Evolutionary conservation across 805 yeast genomes (phyloP), one percentile per base, ranked within the genome.

Genomic region (Metschnikowia cubensis): DNA sequence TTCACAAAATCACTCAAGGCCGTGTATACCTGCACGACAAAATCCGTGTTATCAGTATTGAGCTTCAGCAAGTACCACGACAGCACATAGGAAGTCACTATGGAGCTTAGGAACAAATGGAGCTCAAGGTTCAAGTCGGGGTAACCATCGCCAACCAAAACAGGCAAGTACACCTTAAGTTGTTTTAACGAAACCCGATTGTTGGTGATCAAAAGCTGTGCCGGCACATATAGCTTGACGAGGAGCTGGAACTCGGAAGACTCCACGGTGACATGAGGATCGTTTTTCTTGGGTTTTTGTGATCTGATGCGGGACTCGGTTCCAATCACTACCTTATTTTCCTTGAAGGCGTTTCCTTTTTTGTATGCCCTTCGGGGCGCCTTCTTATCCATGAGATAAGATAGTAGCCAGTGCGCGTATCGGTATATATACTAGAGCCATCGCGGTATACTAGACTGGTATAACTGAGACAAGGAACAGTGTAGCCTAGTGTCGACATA

Each of bases 201-300:
- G 57, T 69, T 68, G 47, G 57, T 60, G 48, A 70, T 64, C 35
- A 67, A 55, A 46, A 63, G 54, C 41, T 64, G 67, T 36, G 65
- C 59, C 3, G 77, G 76, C 4, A 70, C 68, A 53, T 59, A 70
- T 31, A 71, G 56, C 49, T 57, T 60, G 48, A 63, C 69, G 15
- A 71, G 61, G 13, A 73, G 59, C 52, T 52, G 20, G 77, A 81
- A 53, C 67, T 73, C 41, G 40, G 58, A 37, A 76, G 85, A 84
- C 63, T 81, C 47, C 69, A 81, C 29, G 56, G 69, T 31, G 72
- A 74, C 48, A 67, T 81, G 25, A 20, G 60, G 54, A n/a, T 53
- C 58, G 35, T 41, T 46, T 31, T 42, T 52, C 45, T 46, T 52
- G 18, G 45, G 47, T 14, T 36, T 29, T n/a, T 32, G 36, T 3